Evolutionary conservation across 169 alveolate species (phyloP).

Genomic region (Plasmodium yoelii): DNA sequence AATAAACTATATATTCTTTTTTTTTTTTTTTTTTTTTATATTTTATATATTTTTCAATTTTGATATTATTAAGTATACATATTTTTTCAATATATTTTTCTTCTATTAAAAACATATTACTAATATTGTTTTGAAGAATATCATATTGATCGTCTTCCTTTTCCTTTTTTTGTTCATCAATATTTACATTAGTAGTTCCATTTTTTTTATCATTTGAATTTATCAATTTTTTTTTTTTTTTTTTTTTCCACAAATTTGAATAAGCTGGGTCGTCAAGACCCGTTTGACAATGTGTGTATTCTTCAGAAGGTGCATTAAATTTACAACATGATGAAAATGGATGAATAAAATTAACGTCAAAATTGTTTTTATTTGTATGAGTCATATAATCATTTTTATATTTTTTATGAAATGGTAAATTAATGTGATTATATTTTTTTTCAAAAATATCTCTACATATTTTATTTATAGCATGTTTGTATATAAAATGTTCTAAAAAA

Average conservation of each 20-base stretch:
- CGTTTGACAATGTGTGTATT: neutral
- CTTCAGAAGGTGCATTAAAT: neutral
- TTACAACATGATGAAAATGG: neutral
- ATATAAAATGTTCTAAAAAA: conserved; percentile 57
- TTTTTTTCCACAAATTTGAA: neutral
- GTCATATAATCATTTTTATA: neutral
- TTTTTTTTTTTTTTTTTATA: conserved; percentile 66
- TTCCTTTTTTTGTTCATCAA: neutral
- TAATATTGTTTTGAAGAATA: conserved; percentile 25
- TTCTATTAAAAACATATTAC: conserved; percentile 57
- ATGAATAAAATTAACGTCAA: neutral
- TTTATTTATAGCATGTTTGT: conserved; percentile 45
- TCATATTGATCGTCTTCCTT: neutral
- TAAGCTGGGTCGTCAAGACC: neutral
- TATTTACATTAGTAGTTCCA: neutral
- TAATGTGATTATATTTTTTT: neutral
- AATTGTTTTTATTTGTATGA: neutral
- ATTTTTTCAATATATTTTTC: conserved; percentile 58
- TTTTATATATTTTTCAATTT: conserved; percentile 50
- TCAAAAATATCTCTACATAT: conserved; percentile 45
- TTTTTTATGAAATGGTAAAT: too few relatives aligned
- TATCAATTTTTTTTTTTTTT: neutral
- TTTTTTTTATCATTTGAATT: neutral
- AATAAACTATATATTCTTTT: conserved; percentile 59
- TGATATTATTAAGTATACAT: conserved; percentile 59